A percentile compares a stretch with the other conserved stretches of the same genome.
Conservation (phyloP, 495 filamentous ascomycete genomes). For the Neurospora sp. region DNA sequence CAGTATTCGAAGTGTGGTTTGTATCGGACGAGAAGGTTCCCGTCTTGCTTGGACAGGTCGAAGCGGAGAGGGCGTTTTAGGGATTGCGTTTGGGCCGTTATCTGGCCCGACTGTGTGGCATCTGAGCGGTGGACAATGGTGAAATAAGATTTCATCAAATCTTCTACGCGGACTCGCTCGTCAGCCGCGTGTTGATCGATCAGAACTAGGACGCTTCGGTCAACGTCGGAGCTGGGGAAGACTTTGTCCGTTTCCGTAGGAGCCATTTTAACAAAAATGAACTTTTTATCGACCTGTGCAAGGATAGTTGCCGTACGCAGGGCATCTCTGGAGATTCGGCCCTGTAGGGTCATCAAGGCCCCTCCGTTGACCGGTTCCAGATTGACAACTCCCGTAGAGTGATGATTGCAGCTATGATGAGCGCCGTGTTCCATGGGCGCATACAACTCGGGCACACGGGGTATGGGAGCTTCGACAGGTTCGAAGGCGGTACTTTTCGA, state of each 20-base stretch:
- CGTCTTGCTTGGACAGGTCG: slow-evolving; percentile 49
- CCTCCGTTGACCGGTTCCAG: slow-evolving; percentile 5
- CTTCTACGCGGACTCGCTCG: slow-evolving; percentile 76
- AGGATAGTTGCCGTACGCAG: slow-evolving; percentile 58
- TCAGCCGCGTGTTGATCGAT: slow-evolving; percentile 95
- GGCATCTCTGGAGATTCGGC: slow-evolving; percentile 55
- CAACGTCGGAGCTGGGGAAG: background rate
- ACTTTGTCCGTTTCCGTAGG: slow-evolving; percentile 2
- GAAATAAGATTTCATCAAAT: slow-evolving; percentile 41
- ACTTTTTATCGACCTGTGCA: slow-evolving; percentile 82
- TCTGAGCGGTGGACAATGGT: background rate
- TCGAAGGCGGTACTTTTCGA: slow-evolving; percentile 25
- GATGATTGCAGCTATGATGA: background rate
- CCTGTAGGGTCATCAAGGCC: slow-evolving; percentile 18
- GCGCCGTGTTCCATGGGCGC: background rate
- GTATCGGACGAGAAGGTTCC: slow-evolving; percentile 43
- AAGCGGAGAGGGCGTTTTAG: slow-evolving; percentile 50
- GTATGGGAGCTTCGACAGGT: slow-evolving; percentile 27
- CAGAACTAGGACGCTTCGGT: slow-evolving; percentile 46
- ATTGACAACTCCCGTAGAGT: background rate
- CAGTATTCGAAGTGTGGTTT: slow-evolving; percentile 50
- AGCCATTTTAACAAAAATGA: slow-evolving; percentile 59
- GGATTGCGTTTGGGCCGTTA: slow-evolving; percentile 11
- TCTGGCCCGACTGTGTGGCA: background rate
- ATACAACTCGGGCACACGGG: slow-evolving; percentile 19